Conservation (phyloP, 352 stramenopile species). For the Pythium aristosporum region DNA sequence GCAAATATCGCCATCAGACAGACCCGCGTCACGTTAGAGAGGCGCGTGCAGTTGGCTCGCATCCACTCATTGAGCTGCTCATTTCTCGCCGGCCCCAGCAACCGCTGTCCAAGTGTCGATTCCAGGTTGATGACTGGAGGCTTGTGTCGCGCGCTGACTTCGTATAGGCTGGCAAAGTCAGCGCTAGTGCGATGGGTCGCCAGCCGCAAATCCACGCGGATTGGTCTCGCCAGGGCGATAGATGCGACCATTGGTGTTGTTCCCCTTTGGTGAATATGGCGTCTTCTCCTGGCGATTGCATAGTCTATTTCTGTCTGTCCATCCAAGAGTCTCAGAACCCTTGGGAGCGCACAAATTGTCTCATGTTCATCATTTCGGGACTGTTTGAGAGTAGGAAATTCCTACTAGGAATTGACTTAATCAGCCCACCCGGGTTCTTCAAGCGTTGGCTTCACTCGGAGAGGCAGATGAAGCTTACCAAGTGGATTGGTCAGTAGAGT, state of each 20-base stretch:
- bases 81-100: constrained; percentile 4
- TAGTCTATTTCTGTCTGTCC: neutral
- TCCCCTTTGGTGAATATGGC: neutral
- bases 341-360: too few relatives aligned
- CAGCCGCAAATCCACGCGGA: neutral
- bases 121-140: constrained; percentile 14
- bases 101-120: neutral
- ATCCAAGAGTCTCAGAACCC: too few relatives aligned
- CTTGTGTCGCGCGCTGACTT: constrained; percentile 6
- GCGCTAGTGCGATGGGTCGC: neutral
- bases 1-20: constrained; percentile 16
- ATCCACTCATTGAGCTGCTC: constrained; percentile 12
- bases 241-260: neutral
- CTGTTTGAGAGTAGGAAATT: too few relatives aligned
- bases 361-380: too few relatives aligned
- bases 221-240: neutral
- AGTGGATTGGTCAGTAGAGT: too few relatives aligned
- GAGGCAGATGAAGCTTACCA: too few relatives aligned
- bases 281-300: neutral
- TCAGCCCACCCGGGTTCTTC: too few relatives aligned
- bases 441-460: too few relatives aligned
- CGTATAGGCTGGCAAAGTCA: constrained; percentile 19
- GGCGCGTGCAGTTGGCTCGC: constrained; percentile 4
- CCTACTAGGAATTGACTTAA: too few relatives aligned
- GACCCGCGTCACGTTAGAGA: constrained; percentile 18